Evolutionary conservation across 768 basidiomycete species (phyloP), one percentile per base, ranked within the genome.

Genomic region (Lactarius psammicola): DNA sequence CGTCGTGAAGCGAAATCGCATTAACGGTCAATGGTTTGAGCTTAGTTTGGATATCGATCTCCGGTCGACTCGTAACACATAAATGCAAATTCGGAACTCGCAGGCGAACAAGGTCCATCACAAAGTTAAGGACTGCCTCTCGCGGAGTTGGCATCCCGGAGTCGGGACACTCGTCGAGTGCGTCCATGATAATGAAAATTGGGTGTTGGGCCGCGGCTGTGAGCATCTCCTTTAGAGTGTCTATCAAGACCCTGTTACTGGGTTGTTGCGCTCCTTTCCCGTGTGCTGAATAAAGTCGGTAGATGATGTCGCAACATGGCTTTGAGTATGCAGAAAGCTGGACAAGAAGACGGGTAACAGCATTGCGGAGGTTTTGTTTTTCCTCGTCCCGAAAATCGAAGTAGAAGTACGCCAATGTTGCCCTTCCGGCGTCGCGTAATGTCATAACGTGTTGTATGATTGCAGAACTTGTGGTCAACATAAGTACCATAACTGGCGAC

Each of bases 1-100:
- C 63, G 1, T 54, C 15, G 6, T 67, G 62, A 9, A 67, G 57
- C 1, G 61, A 64, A 3, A 67, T n/a, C 49, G 49, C 23, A 6
- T 28, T 6, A 1, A 10, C 38, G 23, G 60, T 31, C 7, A 55
- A n/a, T 0, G 49, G 56, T 1, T 55, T 33, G 1, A 67, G 34
- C 20, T 1, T 28, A 15, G 20, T 7, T 4, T 28, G 20, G 23
- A 65, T 61, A 31, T 61, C 54, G 4, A 46, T 9, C 15, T 55
- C 59, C 5, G 53, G 64, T 5, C 42, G 59, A 28, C 53, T 61
- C 17, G 54, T 65, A 3, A 30, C 23, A 18, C 53, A 56, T 17
- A 56, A 11, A 34, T 40, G 59, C 30, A 65, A 23, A 42, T 60
- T 42, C 10, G 64, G 23, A 15, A 23, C 1, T 13, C 13, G 23